Base-by-base conservation (phyloP, 2,329 filamentous ascomycete species). In the Fusarium poae region DNA sequence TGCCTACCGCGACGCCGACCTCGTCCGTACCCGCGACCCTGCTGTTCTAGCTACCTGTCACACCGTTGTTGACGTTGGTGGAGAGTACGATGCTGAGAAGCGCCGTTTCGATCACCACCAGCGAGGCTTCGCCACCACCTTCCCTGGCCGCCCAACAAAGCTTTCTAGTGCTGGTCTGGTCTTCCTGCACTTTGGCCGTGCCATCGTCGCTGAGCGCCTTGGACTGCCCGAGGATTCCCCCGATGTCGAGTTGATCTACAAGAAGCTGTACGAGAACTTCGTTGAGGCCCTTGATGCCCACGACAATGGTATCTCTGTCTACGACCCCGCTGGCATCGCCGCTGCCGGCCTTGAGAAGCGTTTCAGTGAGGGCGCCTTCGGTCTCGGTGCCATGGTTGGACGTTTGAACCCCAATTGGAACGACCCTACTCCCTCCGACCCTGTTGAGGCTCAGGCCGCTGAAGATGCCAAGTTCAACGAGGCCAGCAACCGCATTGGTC, bases 81-180 rank as follows among this genome's bases (percentile, higher is more conserved):
- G 94, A 74, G 92, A 95, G 80, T 98, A 99, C 82, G 91, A 97
- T 77, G 82, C 92, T 57, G 79, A 83, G 51, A 82, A 81, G 69
- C 89, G 93, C 81, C 92, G 95, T 75, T 99, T 92, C 85, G 96
- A 99, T 82, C 96, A 99, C 83, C 96, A 99, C 86, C 96, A 99
- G 85, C 93, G 95, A 70, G 90, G 89, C 77, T 99, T 99, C 84
- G 81, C 82, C 62, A 91, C 92, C 59, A 93, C 91, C 46, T 99
- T 99, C 82, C 94, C 95, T 21, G 88, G 88, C 64, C 91, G 92
- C 76, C 79, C 82, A 55, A 99, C 96, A 69, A 97, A 97, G 85
- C 91, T 99, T 60, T 97, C 92, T 57, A 97, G 93, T 64, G 96
- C 96, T 0, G 96, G 96, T 2, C 87, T 99, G 23, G 93, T 99